These are phyloP conservation scores for Plasmodium blacklocki DNA, from an alignment of 169 alveolate genomes.

Conservation along the genomic window DNA sequence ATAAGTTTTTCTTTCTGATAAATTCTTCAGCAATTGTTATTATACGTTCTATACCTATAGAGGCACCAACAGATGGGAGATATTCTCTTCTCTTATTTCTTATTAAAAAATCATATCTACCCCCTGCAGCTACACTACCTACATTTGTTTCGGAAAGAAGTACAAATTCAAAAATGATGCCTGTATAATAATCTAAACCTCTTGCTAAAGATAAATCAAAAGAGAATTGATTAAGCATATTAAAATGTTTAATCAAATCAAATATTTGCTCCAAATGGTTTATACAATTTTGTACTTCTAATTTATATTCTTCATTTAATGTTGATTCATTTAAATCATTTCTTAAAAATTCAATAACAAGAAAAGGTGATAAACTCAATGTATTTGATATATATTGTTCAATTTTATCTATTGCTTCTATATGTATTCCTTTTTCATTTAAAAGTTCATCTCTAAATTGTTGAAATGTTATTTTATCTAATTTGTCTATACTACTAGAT, in stretches of 20 bases:
- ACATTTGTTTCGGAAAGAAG: slow-evolving; percentile 87
- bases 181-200: slow-evolving; percentile 98
- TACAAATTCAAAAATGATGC: slow-evolving; percentile 96
- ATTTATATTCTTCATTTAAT: slow-evolving; percentile 70
- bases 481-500: slow-evolving; percentile 96
- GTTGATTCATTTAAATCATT: slow-evolving; percentile 77
- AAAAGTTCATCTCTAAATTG: slow-evolving; percentile 93
- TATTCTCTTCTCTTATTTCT: slow-evolving; percentile 92
- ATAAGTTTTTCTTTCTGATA: slow-evolving; percentile 28
- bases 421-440: slow-evolving; percentile 92
- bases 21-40: slow-evolving; percentile 85
- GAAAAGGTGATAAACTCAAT: slow-evolving; percentile 85
- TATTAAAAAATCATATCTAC: slow-evolving; percentile 96
- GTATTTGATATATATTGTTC: slow-evolving; percentile 88
- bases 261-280: slow-evolving; percentile 80
- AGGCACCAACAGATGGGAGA: slow-evolving; percentile 96
- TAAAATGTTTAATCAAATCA: slow-evolving; percentile 53
- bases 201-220: slow-evolving; percentile 96
- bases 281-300: slow-evolving; percentile 51
- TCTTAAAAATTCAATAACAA: slow-evolving; percentile 82
- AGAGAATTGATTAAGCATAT: slow-evolving; percentile 78
- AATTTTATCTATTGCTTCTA: slow-evolving; percentile 86
- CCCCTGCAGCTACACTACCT: slow-evolving; percentile 99
- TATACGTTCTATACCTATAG: slow-evolving; percentile 96
- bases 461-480: slow-evolving; percentile 96